These are phyloP conservation scores for Leucocoprinus sp. DNA, from an alignment of 768 basidiomycete species.

Conservation along the genomic window DNA sequence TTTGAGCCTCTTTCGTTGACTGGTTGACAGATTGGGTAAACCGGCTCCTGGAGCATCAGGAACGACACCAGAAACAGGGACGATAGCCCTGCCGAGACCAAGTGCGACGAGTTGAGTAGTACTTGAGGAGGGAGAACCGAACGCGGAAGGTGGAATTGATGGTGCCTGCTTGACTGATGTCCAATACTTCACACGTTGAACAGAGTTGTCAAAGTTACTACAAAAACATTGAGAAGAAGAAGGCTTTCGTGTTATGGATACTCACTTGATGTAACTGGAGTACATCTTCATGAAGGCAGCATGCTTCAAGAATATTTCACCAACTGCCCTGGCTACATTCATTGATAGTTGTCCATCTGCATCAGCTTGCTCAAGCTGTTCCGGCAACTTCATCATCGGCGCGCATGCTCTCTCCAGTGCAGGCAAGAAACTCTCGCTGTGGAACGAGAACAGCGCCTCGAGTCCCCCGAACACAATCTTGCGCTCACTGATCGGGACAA, in stretches of 20 bases:
- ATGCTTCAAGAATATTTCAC: slow-evolving; percentile 85
- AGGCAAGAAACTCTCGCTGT: slow-evolving; percentile 87
- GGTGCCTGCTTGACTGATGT: slow-evolving; percentile 44
- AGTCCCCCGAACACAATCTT: slow-evolving; percentile 89
- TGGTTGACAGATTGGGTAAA: slow-evolving; percentile 54
- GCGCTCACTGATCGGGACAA: slow-evolving; percentile 79
- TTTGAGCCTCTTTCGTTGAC: slow-evolving; percentile 85
- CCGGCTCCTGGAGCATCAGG: slow-evolving; percentile 35
- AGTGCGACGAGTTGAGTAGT: slow-evolving; percentile 56
- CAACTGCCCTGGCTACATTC: slow-evolving; percentile 71
- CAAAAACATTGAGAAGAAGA: slow-evolving; percentile 11
- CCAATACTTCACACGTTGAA: slow-evolving; percentile 86
- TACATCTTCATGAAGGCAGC: slow-evolving; percentile 99
- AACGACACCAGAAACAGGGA: slow-evolving; percentile 34
- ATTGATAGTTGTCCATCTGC: slow-evolving; percentile 67
- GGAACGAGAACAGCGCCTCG: slow-evolving; percentile 86
- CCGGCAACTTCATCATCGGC: slow-evolving; percentile 47
- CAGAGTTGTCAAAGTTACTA: slow-evolving; percentile 92
- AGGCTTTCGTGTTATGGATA: slow-evolving; percentile 3
- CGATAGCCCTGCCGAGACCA: slow-evolving; percentile 47
- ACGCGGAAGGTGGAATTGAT: slow-evolving; percentile 30
- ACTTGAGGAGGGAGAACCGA: slow-evolving; percentile 52
- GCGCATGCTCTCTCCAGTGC: slow-evolving; percentile 75
- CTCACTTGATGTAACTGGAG: slow-evolving; percentile 92
- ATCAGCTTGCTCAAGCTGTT: slow-evolving; percentile 45